Evolutionary conservation across 1,284 basidiomycete species (phyloP).

Genomic region (Amanita bisporigera): DNA sequence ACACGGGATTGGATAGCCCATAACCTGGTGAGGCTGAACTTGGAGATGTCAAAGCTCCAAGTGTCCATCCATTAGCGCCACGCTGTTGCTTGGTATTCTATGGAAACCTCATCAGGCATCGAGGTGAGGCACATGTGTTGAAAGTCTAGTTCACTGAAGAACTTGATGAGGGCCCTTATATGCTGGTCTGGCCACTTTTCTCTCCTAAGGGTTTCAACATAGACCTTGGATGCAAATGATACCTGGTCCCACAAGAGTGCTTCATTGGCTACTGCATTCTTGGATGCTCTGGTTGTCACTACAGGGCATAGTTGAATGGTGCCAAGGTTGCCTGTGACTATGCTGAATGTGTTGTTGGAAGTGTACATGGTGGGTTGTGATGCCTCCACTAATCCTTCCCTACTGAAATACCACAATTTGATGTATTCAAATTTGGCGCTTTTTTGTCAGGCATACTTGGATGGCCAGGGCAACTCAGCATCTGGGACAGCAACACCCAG

Average conservation of each 20-base stretch:
- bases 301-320: slow-evolving; percentile 1
- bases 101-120: not conserved
- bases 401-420: slow-evolving; percentile 1
- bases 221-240: slow-evolving; percentile 1
- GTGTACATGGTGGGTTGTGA: not conserved
- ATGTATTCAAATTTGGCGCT: not conserved
- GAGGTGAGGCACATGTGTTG: not conserved
- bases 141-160: not conserved
- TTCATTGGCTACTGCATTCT: not conserved
- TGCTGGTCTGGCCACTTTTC: not conserved
- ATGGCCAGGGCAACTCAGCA: not conserved
- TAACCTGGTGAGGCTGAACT: too few relatives aligned
- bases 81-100: not conserved
- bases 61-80: not conserved
- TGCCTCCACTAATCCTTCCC: not conserved
- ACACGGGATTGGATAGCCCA: too few relatives aligned
- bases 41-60: too few relatives aligned
- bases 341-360: slow-evolving; percentile 1
- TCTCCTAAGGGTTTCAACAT: not conserved
- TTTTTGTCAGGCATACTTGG: not conserved
- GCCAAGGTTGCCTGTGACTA: not conserved
- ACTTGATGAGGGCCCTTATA: not conserved
- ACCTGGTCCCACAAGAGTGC: not conserved
- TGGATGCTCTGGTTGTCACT: not conserved
- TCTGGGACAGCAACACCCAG: not conserved